A percentile compares a stretch with the other conserved stretches of the same genome.
These are phyloP conservation scores for Fusarium tricinctum DNA, from an alignment of 2,329 filamentous ascomycete species.

Conservation along the genomic window DNA sequence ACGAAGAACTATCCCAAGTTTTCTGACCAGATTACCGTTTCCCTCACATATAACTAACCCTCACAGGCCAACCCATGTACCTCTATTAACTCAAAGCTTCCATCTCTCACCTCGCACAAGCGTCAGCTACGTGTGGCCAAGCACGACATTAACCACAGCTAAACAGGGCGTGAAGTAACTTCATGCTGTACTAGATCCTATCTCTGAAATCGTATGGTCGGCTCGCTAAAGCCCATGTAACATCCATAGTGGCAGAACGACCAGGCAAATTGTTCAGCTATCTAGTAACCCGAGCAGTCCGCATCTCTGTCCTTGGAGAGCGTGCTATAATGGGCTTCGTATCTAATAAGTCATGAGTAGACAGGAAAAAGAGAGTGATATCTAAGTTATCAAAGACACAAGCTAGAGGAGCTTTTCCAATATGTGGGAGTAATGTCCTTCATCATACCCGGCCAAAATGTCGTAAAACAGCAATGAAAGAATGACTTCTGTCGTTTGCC, in stretches of 20 bases:
- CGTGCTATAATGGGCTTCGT: neutral
- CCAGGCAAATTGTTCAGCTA: constrained; percentile 18
- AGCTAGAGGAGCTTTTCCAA: neutral
- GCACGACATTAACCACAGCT: constrained; percentile 8
- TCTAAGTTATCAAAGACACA: constrained; percentile 26
- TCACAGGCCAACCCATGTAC: neutral
- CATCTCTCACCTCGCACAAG: constrained; percentile 5
- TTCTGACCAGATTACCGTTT: neutral
- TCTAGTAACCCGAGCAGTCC: constrained; percentile 8
- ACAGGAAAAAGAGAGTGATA: constrained; percentile 32
- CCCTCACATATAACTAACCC: neutral
- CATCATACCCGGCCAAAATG: neutral
- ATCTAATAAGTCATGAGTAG: constrained; percentile 29
- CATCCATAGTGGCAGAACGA: constrained; percentile 1
- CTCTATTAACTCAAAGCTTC: neutral
- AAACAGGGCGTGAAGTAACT: constrained; percentile 3
- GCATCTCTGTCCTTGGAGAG: neutral
- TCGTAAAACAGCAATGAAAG: neutral
- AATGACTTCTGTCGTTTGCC: neutral
- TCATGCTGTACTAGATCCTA: constrained; percentile 22
- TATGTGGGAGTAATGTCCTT: neutral
- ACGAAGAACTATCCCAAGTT: neutral
- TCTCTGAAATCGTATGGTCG: constrained; percentile 16
- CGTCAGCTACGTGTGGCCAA: constrained; percentile 1
- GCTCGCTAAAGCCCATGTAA: constrained; percentile 23